Conservation (phyloP, 83 land plant species). For the Picea abies region DNA sequence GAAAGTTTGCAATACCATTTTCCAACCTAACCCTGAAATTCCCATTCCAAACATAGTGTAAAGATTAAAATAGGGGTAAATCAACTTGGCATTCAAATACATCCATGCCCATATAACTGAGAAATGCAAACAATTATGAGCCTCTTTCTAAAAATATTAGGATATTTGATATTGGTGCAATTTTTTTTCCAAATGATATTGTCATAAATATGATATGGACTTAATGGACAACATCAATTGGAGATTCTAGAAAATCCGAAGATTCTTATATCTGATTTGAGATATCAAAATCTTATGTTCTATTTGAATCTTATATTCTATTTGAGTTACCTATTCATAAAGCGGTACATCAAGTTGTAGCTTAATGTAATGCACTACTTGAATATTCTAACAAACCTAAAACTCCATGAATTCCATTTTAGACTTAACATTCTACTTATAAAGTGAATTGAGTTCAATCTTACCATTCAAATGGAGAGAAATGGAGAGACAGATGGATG, state of each 20-base stretch:
- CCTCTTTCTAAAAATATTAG: background rate
- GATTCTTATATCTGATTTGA: background rate
- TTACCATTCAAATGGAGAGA: slow-evolving; percentile 89
- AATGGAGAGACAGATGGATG: slow-evolving; percentile 73
- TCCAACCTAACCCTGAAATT: background rate
- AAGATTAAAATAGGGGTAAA: background rate
- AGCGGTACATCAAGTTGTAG: background rate
- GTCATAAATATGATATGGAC: background rate
- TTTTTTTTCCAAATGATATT: background rate
- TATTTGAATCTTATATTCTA: background rate
- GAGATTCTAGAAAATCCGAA: background rate
- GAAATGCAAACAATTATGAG: background rate
- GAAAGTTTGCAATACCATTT: slow-evolving; percentile 9
- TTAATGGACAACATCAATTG: background rate
- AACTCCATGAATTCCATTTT: background rate
- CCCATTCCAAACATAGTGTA: background rate
- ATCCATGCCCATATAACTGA: background rate
- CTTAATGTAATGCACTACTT: background rate
- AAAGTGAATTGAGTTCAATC: background rate
- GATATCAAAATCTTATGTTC: background rate
- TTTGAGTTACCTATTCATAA: too few species aligned
- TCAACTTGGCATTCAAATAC: background rate
- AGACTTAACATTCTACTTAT: background rate
- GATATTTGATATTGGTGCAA: background rate
- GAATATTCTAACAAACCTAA: background rate